Evolutionary conservation across 768 basidiomycete species (phyloP).

Genomic region (Russula sp.): DNA sequence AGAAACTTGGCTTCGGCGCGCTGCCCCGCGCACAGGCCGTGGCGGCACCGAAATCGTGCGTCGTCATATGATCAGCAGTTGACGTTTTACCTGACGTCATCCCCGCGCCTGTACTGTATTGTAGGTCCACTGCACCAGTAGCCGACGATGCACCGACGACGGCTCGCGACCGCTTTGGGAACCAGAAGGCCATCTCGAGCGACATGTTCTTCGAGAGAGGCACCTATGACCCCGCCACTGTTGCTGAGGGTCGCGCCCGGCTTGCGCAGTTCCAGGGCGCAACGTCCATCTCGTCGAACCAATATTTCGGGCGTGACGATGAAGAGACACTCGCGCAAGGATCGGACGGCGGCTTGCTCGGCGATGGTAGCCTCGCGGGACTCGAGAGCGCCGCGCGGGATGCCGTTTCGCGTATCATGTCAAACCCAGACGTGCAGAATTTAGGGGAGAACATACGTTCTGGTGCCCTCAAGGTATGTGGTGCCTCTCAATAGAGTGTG

Average conservation of each 20-base stretch:
- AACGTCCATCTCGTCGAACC: constrained; percentile 87
- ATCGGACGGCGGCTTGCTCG: constrained; percentile 50
- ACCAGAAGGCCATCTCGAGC: constrained; percentile 93
- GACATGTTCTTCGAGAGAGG: constrained; percentile 96
- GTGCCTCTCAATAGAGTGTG: background rate
- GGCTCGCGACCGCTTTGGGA: constrained; percentile 87
- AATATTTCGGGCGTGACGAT: constrained; percentile 91
- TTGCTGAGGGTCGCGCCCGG: constrained; percentile 74
- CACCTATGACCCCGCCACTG: constrained; percentile 67
- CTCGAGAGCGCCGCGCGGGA: constrained; percentile 68
- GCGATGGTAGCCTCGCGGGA: constrained; percentile 46
- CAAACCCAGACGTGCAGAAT: constrained; percentile 86
- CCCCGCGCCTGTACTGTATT: background rate
- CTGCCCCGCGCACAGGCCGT: constrained; percentile 56
- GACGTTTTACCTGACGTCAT: background rate
- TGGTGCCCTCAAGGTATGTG: constrained; percentile 74
- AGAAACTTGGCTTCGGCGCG: constrained; percentile 80
- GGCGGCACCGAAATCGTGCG: constrained; percentile 33
- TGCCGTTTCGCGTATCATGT: constrained; percentile 62
- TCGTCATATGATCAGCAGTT: background rate
- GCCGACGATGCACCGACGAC: constrained; percentile 62
- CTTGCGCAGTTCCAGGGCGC: constrained; percentile 86
- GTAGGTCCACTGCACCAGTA: constrained; percentile 26
- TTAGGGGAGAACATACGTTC: constrained; percentile 70
- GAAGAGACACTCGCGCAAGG: constrained; percentile 45